Evolutionary conservation across 495 filamentous ascomycete species (phyloP), one percentile per base, ranked within the genome.

Genomic region (Talaromyces stipitatus): DNA sequence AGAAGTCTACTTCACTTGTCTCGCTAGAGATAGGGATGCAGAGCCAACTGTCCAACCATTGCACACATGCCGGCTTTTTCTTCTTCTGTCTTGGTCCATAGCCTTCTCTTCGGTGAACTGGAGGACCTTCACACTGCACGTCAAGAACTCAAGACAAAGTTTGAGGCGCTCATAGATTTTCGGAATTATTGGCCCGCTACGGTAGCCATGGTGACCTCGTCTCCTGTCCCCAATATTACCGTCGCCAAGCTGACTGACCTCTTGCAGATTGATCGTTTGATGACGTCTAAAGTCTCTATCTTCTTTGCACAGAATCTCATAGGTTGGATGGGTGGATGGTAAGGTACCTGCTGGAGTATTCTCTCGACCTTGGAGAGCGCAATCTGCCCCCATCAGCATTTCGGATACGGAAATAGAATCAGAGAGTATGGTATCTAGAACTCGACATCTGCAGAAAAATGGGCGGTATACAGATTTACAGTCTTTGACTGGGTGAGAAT

Each of bases 281-380:
- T 50, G 47, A 14, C 26, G 10, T 50, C 27, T 14, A n/a, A n/a
- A n/a, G n/a, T n/a, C n/a, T n/a, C n/a, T n/a, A n/a, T n/a, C n/a
- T n/a, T n/a, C n/a, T n/a, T n/a, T n/a, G n/a, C n/a, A n/a, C 47
- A 50, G 47, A 50, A 50, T 14, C 47, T 9, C 47, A 50, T 50
- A 20, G 47, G 2, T 23, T 50, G 22, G 24, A 50, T 50, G 11
- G 47, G 26, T 50, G 47, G 47, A 50, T 50, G 47, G 9, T 50
- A 11, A 20, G 47, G 27, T 50, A 27, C n/a, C 47, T 50, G 22
- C 27, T 50, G 26, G 47, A 50, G 47, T 50, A 50, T 27, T n/a
- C n/a, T n/a, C n/a, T n/a, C n/a, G n/a, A n/a, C n/a, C n/a, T n/a
- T n/a, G n/a, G n/a, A n/a, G n/a, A n/a, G n/a, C n/a, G n/a, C n/a